Evolutionary conservation across 1,284 basidiomycete genomes (phyloP).

Genomic region (Cryptococcus sp.): DNA sequence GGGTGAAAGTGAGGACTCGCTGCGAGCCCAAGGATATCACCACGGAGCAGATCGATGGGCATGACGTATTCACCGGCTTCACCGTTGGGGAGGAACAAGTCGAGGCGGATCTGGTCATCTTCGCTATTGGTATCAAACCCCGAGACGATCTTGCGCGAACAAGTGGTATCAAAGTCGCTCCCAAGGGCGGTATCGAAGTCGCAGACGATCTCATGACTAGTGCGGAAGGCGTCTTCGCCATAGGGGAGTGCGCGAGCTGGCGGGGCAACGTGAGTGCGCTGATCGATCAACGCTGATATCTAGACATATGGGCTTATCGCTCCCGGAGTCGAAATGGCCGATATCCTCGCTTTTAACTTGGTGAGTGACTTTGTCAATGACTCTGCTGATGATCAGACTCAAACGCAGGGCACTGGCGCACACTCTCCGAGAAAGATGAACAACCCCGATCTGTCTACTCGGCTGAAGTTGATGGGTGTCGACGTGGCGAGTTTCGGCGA

Average conservation of each 20-base stretch:
- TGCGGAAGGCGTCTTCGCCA: slow-evolving; percentile 65
- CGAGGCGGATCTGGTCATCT: slow-evolving; percentile 62
- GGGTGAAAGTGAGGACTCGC: slow-evolving; percentile 59
- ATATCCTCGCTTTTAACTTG: slow-evolving; percentile 73
- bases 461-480: slow-evolving; percentile 72
- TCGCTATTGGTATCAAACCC: slow-evolving; percentile 69
- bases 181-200: slow-evolving; percentile 64
- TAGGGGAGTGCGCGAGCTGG: slow-evolving; percentile 76
- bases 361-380: background rate
- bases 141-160: slow-evolving; percentile 66
- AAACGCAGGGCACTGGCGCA: slow-evolving; percentile 53
- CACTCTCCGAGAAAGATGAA: slow-evolving; percentile 63
- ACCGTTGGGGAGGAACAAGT: slow-evolving; percentile 56
- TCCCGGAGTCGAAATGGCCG: slow-evolving; percentile 67
- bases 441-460: slow-evolving; percentile 64
- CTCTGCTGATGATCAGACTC: slow-evolving; percentile 54
- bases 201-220: slow-evolving; percentile 64
- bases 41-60: slow-evolving; percentile 40
- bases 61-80: slow-evolving; percentile 59
- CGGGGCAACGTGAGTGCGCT: slow-evolving; percentile 57
- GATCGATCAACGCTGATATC: slow-evolving; percentile 10
- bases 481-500: slow-evolving; percentile 65
- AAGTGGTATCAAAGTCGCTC: slow-evolving; percentile 59
- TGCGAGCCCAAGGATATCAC: slow-evolving; percentile 39
- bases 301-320: slow-evolving; percentile 45